These are phyloP conservation scores for Pythium plurisporium DNA, from an alignment of 352 stramenopile genomes.

Conservation along the genomic window DNA sequence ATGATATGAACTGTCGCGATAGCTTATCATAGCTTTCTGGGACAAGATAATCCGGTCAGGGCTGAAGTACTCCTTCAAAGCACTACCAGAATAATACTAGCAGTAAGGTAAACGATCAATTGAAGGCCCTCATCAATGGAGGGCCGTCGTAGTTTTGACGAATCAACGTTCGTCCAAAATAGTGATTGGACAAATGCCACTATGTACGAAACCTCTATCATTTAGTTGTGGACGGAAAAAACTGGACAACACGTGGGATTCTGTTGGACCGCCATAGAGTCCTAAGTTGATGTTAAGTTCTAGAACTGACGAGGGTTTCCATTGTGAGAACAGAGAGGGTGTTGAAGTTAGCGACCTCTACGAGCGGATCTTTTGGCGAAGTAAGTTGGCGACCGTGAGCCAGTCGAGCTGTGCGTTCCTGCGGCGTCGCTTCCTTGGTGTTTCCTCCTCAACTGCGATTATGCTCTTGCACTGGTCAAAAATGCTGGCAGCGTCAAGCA, in stretches of 20 bases:
- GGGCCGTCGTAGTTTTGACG: too few relatives aligned
- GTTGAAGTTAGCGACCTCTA: neutral
- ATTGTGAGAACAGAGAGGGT: neutral
- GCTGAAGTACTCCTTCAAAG: too few relatives aligned
- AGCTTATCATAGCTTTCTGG: too few relatives aligned
- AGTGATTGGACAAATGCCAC: too few relatives aligned
- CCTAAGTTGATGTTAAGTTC: neutral
- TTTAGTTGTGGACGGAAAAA: slow-evolving; percentile 15
- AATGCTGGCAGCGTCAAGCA: neutral
- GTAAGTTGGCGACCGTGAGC: neutral
- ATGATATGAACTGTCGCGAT: too few relatives aligned
- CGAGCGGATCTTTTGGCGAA: neutral
- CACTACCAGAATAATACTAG: too few relatives aligned
- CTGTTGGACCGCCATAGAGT: neutral
- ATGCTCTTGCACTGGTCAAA: neutral
- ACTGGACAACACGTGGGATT: slow-evolving; percentile 6
- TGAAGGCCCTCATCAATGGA: too few relatives aligned
- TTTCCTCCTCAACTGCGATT: neutral
- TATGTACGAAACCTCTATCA: too few relatives aligned
- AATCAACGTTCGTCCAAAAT: too few relatives aligned
- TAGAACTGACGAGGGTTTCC: neutral
- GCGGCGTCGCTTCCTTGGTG: slow-evolving; percentile 2
- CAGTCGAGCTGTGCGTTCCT: neutral
- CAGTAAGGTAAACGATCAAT: too few relatives aligned
- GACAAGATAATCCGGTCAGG: too few relatives aligned